Percentiles rank a stretch among this genome's conserved stretches.
These are phyloP conservation scores for Fusarium torreyae DNA, from an alignment of 2,329 filamentous ascomycete genomes.

Conservation along the genomic window DNA sequence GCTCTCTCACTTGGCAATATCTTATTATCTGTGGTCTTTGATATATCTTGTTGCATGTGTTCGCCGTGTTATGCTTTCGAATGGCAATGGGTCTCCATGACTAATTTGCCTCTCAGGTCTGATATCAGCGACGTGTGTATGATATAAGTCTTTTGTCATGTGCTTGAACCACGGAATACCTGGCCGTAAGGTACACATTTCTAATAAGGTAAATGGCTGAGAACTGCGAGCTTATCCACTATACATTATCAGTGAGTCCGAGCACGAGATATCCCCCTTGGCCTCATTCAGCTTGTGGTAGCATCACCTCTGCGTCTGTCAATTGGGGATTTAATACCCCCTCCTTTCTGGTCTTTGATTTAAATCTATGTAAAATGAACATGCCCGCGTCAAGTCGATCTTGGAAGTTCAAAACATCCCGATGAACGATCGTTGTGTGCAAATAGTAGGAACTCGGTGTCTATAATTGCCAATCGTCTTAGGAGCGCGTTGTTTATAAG, in stretches of 20 bases:
- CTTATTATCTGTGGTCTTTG: background rate
- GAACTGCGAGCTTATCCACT: background rate
- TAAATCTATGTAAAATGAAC: background rate
- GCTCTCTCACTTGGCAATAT: background rate
- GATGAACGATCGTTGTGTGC: background rate
- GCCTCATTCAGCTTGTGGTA: background rate
- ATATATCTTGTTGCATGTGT: background rate
- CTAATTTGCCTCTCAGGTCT: background rate
- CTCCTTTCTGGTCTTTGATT: background rate
- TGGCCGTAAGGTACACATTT: background rate
- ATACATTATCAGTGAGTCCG: background rate
- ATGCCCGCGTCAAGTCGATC: background rate
- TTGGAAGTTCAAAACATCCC: background rate
- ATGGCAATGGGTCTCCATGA: background rate
- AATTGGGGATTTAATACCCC: no score
- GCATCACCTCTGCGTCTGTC: background rate
- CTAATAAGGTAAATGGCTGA: background rate
- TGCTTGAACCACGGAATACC: background rate
- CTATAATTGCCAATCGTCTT: conserved; percentile 16
- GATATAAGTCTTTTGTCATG: background rate
- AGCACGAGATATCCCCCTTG: background rate
- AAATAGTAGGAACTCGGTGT: background rate
- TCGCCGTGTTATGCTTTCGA: background rate
- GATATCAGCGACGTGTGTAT: background rate
- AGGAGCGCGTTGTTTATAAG: conserved; percentile 6